Evolutionary conservation across 2,329 filamentous ascomycete genomes (phyloP), one percentile per base, ranked within the genome.

Genomic region (Herpotrichia juniperi): DNA sequence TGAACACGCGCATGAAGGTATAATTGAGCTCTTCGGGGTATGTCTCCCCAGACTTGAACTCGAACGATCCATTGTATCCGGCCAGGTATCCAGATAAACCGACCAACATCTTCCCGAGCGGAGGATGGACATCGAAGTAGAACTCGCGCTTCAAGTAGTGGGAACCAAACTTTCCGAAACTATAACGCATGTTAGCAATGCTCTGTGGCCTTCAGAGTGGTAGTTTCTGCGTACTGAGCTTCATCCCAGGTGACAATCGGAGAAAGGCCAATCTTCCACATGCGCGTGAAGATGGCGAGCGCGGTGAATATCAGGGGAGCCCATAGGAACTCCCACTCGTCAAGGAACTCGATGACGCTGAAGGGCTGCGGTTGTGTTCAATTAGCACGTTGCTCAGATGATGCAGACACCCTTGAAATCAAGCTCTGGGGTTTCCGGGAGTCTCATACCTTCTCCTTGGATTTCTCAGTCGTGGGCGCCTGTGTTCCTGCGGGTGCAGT

Each of bases 91-190:
- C 94, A 6, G 94, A 97, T 46, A 99, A 83, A 57, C 94, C 94
- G 64, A 99, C 93, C 50, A 99, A 87, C 86, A 99, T 97, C 82
- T 99, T 99, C 73, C 94, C 94, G 56, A 99, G 86, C 48, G 94
- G 94, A 60, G 94, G 94, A 76, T 96, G 91, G 52, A 96, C 89
- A 82, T 96, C 91, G 79, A 99, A 99, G 83, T 99, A 99, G 82
- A 97, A 97, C 77, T 99, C 94, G 75, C 93, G 91, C 77, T 99
- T 97, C 72, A 99, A 87, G 76, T 99, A 99, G 78, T 99, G 93
- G 66, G 93, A 97, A 59, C 94, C 94, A 76, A 99, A 99, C 80
- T 99, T 99, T 73, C 91, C 91, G 75, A 96, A 96, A 76, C 88
- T 91, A 67, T 48, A 52, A 4, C 34, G 24, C n/a, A 16, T 48